Evolutionary conservation across 306 rosid species (phyloP).

Genomic region (Trifolium repens): DNA sequence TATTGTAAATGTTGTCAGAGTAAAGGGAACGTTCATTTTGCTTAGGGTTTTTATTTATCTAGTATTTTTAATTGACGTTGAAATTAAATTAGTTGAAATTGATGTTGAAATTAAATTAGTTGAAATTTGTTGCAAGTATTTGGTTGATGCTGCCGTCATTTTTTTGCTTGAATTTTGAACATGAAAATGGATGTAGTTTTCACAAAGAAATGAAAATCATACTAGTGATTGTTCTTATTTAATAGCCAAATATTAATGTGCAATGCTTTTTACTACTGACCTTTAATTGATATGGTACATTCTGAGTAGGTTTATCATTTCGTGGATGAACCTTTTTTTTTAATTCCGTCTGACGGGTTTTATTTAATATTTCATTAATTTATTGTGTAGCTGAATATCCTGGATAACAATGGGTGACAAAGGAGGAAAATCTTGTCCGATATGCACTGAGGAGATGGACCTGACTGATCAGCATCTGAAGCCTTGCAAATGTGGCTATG

Average conservation of each 20-base stretch:
- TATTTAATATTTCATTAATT: slow-evolving; percentile 15
- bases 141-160: background rate
- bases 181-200: background rate
- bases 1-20: slow-evolving; percentile 12
- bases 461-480: slow-evolving; percentile 65
- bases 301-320: slow-evolving; percentile 25
- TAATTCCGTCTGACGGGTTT: background rate
- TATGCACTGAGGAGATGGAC: slow-evolving; percentile 67
- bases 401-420: slow-evolving; percentile 53
- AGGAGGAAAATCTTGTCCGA: slow-evolving; percentile 58
- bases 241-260: background rate
- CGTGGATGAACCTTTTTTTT: background rate
- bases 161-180: background rate
- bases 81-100: background rate
- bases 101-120: too few species aligned
- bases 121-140: background rate
- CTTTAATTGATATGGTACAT: slow-evolving; percentile 4
- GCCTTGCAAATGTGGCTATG: slow-evolving; percentile 66
- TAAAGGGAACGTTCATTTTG: background rate
- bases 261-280: background rate
- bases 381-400: slow-evolving; percentile 35
- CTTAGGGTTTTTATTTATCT: slow-evolving; percentile 26
- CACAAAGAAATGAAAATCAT: background rate
- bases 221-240: slow-evolving; percentile 1
- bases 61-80: slow-evolving; percentile 11